Base-by-base conservation (phyloP, 306 rosid species). In the Crotalaria pallida region DNA sequence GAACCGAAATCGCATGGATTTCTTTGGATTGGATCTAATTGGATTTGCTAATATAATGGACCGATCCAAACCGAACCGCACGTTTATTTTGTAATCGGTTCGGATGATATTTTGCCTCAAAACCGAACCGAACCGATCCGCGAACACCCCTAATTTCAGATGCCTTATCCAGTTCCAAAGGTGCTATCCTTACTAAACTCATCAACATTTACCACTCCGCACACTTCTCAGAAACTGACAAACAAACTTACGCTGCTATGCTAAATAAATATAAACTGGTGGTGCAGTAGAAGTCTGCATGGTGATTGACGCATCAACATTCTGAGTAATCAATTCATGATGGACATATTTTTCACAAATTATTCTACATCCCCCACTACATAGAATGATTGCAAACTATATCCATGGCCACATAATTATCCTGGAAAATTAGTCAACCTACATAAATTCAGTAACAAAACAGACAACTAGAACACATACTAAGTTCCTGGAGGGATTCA, bases 271-370 rank as follows among this genome's bases (percentile, higher is more conserved):
- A 58, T 21, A 69, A 67, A 15, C 40, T 52, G 18, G 38, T 43
- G 26, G 19, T 7, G 29, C 71, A 67, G 51, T 18, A 27, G 19
- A 47, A 69, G 21, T 21, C 33, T 24, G 49, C 44, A 57, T 13
- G 33, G 11, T 12, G 49, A 59, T 40, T 38, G 22, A 51, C 31
- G 49, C n/a, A 57, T 62, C 43, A 57, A 47, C 13, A 50, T 27
- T 77, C 44, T 55, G 10, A 55, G 15, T 16, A 59, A 72, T 52
- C 41, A 70, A 59, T 66, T 52, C 31, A 65, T 41, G 26, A 49
- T 23, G 49, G 29, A 33, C 15, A 58, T 19, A 7, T 23, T 3
- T 16, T 48, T 40, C 38, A 57, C 19, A 27, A 43, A 33, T 67
- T 43, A 52, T 67, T 71, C 67, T 10, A 16, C 38, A 55, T 40